Conservation (phyloP, 2,329 filamentous ascomycete species). For the Lasiodiplodia citricola region DNA sequence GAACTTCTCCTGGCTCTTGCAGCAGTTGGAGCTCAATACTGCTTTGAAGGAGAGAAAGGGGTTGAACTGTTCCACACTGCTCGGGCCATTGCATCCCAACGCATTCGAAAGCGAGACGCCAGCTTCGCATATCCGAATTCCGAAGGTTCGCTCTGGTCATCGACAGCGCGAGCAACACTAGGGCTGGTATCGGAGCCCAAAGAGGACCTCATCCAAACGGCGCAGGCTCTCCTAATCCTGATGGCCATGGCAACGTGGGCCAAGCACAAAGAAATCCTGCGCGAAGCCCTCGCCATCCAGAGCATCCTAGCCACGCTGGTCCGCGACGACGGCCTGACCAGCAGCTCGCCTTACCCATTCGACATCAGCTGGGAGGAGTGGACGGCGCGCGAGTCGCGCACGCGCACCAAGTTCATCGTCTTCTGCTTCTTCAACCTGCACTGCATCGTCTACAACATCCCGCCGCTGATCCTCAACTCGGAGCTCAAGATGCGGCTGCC, state of each 20-base stretch:
- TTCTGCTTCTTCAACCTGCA: slow-evolving; percentile 66
- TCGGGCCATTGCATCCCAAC: slow-evolving; percentile 59
- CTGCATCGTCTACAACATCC: slow-evolving; percentile 66
- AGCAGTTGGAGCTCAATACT: slow-evolving; percentile 70
- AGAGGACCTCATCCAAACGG: slow-evolving; percentile 63
- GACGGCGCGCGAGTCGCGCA: slow-evolving; percentile 58
- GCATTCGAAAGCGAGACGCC: slow-evolving; percentile 57
- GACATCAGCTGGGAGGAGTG: slow-evolving; percentile 62
- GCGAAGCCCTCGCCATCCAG: slow-evolving; percentile 62
- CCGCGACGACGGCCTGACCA: slow-evolving; percentile 56
- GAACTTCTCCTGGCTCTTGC: slow-evolving; percentile 72
- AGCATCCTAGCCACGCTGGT: slow-evolving; percentile 62
- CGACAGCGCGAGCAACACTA: slow-evolving; percentile 20
- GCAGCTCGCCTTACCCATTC: slow-evolving; percentile 60
- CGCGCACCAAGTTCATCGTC: slow-evolving; percentile 62
- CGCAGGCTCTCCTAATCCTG: slow-evolving; percentile 67
- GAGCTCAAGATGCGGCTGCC: slow-evolving; percentile 62
- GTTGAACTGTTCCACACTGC: slow-evolving; percentile 64
- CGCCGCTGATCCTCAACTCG: slow-evolving; percentile 61
- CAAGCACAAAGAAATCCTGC: slow-evolving; percentile 61
- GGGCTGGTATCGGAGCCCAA: slow-evolving; percentile 36
- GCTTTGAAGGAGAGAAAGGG: slow-evolving; percentile 57
- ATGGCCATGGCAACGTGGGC: slow-evolving; percentile 67
- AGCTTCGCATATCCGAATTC: slow-evolving; percentile 43
- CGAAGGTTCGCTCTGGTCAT: slow-evolving; percentile 24